Evolutionary conservation across 345 rosid genomes (phyloP).

Genomic region (Citrus unshiu): DNA sequence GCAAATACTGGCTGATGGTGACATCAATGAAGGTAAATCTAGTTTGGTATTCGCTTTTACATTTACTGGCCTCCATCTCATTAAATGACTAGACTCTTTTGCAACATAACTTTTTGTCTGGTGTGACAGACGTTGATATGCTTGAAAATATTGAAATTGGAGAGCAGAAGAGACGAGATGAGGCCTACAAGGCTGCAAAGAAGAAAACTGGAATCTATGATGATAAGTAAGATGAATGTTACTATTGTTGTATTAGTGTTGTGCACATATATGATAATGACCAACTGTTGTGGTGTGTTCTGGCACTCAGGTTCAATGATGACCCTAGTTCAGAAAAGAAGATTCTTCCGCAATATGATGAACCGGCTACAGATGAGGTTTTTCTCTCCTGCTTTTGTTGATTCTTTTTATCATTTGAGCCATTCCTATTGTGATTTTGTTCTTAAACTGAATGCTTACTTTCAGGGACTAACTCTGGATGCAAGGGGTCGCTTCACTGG

Average conservation of each 20-base stretch:
- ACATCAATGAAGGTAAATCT: conserved; percentile 71
- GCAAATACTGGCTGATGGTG: conserved; percentile 78
- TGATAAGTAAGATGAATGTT: conserved; percentile 63
- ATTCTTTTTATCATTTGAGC: background rate
- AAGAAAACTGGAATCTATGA: conserved; percentile 73
- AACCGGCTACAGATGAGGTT: conserved; percentile 72
- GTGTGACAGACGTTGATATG: conserved; percentile 81
- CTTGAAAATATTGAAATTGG: conserved; percentile 98
- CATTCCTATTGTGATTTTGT: background rate
- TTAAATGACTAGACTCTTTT: conserved; percentile 24
- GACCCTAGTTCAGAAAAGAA: conserved; percentile 71
- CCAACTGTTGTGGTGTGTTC: background rate
- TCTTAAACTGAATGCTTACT: conserved; percentile 7
- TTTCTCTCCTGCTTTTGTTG: conserved; percentile 6
- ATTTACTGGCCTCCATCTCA: conserved; percentile 1
- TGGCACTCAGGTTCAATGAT: conserved; percentile 68
- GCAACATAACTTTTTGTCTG: conserved; percentile 36
- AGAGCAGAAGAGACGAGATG: conserved; percentile 87
- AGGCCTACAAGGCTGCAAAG: conserved; percentile 90
- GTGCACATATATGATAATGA: background rate
- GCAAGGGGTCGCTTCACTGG: conserved; percentile 74
- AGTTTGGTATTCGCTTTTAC: conserved; percentile 13
- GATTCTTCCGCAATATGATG: conserved; percentile 95
- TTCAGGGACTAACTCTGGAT: conserved; percentile 81
- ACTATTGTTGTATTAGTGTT: background rate